Evolutionary conservation across 164 flowering plant species (phyloP), one percentile per base, ranked within the genome.

Genomic region (Liquidambar formosana): DNA sequence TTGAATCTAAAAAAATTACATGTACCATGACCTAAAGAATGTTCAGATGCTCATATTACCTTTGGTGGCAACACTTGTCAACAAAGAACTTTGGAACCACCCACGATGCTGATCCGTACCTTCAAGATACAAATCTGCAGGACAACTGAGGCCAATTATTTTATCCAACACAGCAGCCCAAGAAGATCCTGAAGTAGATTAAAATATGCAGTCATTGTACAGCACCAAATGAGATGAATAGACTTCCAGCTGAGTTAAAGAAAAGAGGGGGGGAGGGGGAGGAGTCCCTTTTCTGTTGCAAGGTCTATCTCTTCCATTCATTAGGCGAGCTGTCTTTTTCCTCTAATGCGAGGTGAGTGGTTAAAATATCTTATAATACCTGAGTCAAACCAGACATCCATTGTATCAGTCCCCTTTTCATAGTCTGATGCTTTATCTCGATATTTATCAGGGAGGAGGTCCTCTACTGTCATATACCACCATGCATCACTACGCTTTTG

Each of bases 341-440:
- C n/a, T n/a, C n/a, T n/a, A n/a, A n/a, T n/a, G n/a, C n/a, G n/a
- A n/a, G n/a, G n/a, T n/a, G n/a, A n/a, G n/a, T n/a, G n/a, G n/a
- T n/a, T n/a, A n/a, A n/a, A 23, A 44, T 33, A 58, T 23, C 2
- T 23, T 63, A 12, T 48, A 14, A 38, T 73, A 94, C 98, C 99
- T 78, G 99, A 95, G 73, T 95, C 99, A 80, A 95, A 95, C 99
- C 99, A 95, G 66, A 95, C 99, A 82, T 95, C 99, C 99, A 95
- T 95, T 16, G 99, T 95, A 79, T 95, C 99, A 59, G 86, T 86
- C 66, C 97, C 99, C 77, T 95, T 95, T 65, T 82, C 86, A 75
- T 90, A 95, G 12, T 85, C 87, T 25, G 91, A 81, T 26, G 97
- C 99, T 77, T 82, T 78, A 65, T 72, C 70, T 62, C 87, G 92